Conservation (phyloP, 805 yeast species). For the Torulaspora franciscae region DNA sequence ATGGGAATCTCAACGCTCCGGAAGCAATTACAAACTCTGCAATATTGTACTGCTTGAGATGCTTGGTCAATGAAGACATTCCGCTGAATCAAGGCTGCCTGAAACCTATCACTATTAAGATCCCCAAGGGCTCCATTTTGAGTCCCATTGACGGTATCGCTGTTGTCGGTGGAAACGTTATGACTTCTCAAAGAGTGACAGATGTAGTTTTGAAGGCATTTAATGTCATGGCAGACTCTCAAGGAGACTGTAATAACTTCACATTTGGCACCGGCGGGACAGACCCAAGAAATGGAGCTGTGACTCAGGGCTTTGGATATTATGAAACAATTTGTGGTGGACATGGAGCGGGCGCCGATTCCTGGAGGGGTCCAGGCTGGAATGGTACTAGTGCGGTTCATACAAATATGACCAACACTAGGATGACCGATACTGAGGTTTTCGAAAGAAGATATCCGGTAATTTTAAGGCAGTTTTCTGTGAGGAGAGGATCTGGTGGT, state of each 20-base stretch:
- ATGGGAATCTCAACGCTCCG: slow-evolving; percentile 91
- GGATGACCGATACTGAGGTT: slow-evolving; percentile 87
- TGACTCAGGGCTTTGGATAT: slow-evolving; percentile 70
- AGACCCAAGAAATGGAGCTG: slow-evolving; percentile 40
- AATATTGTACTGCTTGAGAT: slow-evolving; percentile 77
- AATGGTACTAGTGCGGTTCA: slow-evolving; percentile 86
- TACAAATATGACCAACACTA: slow-evolving; percentile 89
- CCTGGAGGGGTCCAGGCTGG: slow-evolving; percentile 65
- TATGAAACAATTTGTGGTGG: slow-evolving; percentile 96
- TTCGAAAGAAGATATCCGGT: slow-evolving; percentile 88
- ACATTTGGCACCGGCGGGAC: slow-evolving; percentile 83
- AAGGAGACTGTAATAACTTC: slow-evolving; percentile 91
- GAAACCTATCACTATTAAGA: slow-evolving; percentile 62
- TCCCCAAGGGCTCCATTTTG: slow-evolving; percentile 59
- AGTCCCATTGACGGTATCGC: slow-evolving; percentile 84
- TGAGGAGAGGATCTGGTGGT: slow-evolving; percentile 78
- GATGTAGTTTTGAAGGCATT: slow-evolving; percentile 86
- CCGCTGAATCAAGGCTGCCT: slow-evolving; percentile 94
- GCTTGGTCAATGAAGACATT: slow-evolving; percentile 78
- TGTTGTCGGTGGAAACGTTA: slow-evolving; percentile 91
- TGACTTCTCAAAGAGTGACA: slow-evolving; percentile 89
- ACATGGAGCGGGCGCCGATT: slow-evolving; percentile 65
- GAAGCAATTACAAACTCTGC: slow-evolving; percentile 86
- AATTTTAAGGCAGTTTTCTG: slow-evolving; percentile 61
- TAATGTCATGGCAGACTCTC: slow-evolving; percentile 88